Conservation (phyloP, 495 filamentous ascomycete species). For the Cenococcum geophilum region DNA sequence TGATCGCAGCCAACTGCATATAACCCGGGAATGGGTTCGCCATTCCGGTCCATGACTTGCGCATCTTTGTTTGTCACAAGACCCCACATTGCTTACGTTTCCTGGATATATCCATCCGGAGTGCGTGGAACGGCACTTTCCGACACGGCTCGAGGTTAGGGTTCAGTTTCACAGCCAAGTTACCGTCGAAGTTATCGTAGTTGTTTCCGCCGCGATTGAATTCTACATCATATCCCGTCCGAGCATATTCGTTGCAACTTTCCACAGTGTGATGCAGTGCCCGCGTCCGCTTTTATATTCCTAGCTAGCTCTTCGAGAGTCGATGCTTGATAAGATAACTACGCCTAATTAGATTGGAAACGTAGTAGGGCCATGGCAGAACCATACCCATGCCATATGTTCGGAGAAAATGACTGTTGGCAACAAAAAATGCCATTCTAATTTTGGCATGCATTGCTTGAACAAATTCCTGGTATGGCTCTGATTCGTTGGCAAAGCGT, state of each 20-base stretch:
- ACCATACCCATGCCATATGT: slow-evolving; percentile 8
- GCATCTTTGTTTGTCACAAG: slow-evolving; percentile 28
- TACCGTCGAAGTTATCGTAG: slow-evolving; percentile 30
- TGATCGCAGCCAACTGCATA: slow-evolving; percentile 28
- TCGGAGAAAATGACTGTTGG: background rate
- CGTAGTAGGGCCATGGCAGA: background rate
- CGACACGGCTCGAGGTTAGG: slow-evolving; percentile 25
- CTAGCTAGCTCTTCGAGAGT: slow-evolving; percentile 41
- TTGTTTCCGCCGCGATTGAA: slow-evolving; percentile 26
- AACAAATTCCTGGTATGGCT: slow-evolving; percentile 27
- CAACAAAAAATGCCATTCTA: background rate
- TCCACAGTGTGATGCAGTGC: slow-evolving; percentile 20
- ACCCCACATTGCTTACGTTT: slow-evolving; percentile 31
- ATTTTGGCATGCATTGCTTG: slow-evolving; percentile 14
- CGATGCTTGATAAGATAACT: slow-evolving; percentile 36
- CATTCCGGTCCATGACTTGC: slow-evolving; percentile 19
- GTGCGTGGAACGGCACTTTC: slow-evolving; percentile 28
- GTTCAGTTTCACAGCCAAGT: slow-evolving; percentile 26
- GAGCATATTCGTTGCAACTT: slow-evolving; percentile 29
- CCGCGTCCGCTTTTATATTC: slow-evolving; percentile 30
- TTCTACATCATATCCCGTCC: slow-evolving; percentile 26
- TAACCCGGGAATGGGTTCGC: slow-evolving; percentile 22
- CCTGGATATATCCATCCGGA: slow-evolving; percentile 30
- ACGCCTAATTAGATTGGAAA: background rate
- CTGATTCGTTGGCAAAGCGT: slow-evolving; percentile 33